Evolutionary conservation across 1,284 basidiomycete genomes (phyloP), one percentile per base, ranked within the genome.

Genomic region (Phylloboletellus chloephorus): DNA sequence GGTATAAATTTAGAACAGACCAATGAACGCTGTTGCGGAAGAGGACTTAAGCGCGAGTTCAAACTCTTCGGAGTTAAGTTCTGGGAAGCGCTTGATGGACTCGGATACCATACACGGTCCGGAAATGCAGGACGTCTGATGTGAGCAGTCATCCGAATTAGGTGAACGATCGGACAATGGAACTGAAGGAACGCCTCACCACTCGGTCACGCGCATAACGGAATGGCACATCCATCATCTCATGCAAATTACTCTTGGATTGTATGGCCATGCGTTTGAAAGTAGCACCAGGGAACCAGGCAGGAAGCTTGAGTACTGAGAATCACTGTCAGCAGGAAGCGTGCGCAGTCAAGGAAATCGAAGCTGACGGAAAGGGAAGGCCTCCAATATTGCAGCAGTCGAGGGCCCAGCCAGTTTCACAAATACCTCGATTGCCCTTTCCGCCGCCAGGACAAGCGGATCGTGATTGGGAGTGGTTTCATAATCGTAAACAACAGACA

Each of bases 401-500:
- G 53, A 53, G 7, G 54, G 57, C 4, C 46, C 56, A 3, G 56
- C 46, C 12, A 64, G 28, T 31, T 58, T 46, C 3, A 61, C 32
- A 31, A 63, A 60, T 8, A 33, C 52, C 11, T 48, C 37, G 5
- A 60, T 60, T 22, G 61, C 61, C 33, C 25, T 60, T 41, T 60
- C 61, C n/a, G 60, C 61, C 6, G 52, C 47, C 29, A 57, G 39
- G 15, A 60, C 48, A 12, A 60, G 52, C 0, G 58, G 58, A 44
- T 60, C 58, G 22, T 51, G 47, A 13, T 52, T 39, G 13, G 50
- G 52, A 38, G 41, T 26, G 6, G 60, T 61, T 39, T 64, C 60
- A 39, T 60, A 64, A 33, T 61, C 58, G 28, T 60, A 60, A n/a
- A 64, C 58, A 19, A 38, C 50, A n/a, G 58, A 63, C 58, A 60